phyloP scores from a whole-genome alignment of 73 alveolate species.

The Paramecium biaurelia region DNA sequence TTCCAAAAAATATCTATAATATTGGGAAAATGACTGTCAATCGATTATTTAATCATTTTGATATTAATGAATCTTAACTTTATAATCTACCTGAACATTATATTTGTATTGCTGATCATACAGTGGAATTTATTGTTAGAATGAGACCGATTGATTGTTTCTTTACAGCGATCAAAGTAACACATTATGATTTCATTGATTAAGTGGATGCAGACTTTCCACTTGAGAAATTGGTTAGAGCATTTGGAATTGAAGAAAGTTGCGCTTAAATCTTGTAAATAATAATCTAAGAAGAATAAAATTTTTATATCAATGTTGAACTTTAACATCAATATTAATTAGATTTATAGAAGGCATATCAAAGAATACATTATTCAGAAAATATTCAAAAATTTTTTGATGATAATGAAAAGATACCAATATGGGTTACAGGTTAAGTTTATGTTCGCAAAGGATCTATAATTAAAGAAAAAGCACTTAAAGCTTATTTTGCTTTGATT shows the following conservation, averaged over 20 bases:
- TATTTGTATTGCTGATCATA: background rate
- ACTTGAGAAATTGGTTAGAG: background rate
- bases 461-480: background rate
- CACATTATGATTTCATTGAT: background rate
- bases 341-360: background rate
- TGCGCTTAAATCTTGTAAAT: constrained; percentile 1
- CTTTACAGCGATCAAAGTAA: constrained; percentile 17
- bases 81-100: constrained; percentile 26
- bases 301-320: background rate
- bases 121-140: background rate
- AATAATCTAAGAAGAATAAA: background rate
- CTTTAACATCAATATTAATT: background rate
- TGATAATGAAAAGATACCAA: background rate
- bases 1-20: background rate
- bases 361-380: constrained; percentile 38
- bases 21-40: background rate
- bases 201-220: background rate
- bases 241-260: constrained; percentile 17
- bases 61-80: background rate
- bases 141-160: constrained; percentile 16
- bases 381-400: background rate
- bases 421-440: constrained; percentile 15
- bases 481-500: background rate
- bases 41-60: background rate
- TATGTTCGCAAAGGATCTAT: constrained; percentile 13